These are phyloP conservation scores for Penicillium sp. DNA, from an alignment of 2,329 filamentous ascomycete species.

Conservation along the genomic window DNA sequence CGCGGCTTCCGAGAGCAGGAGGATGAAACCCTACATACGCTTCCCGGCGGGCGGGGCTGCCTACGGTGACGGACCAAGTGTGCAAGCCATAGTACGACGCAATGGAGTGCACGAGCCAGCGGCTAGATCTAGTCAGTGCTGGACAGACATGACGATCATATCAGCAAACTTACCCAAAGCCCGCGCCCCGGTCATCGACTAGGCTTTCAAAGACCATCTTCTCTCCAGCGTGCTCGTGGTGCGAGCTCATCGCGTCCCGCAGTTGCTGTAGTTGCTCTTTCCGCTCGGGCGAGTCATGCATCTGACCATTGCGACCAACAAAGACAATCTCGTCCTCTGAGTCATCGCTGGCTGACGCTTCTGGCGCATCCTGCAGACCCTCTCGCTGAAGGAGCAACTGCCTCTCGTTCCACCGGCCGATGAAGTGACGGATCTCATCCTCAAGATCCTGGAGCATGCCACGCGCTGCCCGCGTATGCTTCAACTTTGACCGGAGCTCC, in stretches of 20 bases:
- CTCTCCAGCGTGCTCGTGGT: conserved; percentile 49
- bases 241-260: conserved; percentile 24
- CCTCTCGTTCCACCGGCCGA: conserved; percentile 55
- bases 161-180: conserved; percentile 64
- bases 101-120: conserved; percentile 90
- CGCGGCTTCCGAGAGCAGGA: conserved; percentile 25
- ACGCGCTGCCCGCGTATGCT: conserved; percentile 71
- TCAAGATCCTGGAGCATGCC: conserved; percentile 78
- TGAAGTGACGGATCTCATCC: conserved; percentile 71
- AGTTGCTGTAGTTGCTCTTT: conserved; percentile 49
- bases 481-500: conserved; percentile 72
- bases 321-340: conserved; percentile 90
- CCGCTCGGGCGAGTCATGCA: conserved; percentile 54
- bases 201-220: conserved; percentile 75
- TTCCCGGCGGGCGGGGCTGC: conserved; percentile 64
- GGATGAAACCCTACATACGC: conserved; percentile 69
- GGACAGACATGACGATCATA: conserved; percentile 4
- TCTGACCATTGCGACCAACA: conserved; percentile 62
- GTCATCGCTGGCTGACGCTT: conserved; percentile 38
- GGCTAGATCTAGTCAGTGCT: conserved; percentile 46
- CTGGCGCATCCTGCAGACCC: conserved; percentile 42
- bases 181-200: conserved; percentile 66
- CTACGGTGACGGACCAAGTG: conserved; percentile 72
- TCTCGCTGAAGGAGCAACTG: conserved; percentile 46
- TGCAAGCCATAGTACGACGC: conserved; percentile 85